Evolutionary conservation across 129 eudicot species (phyloP), one percentile per base, ranked within the genome.

Genomic region (Centrapalus pauciflorus): DNA sequence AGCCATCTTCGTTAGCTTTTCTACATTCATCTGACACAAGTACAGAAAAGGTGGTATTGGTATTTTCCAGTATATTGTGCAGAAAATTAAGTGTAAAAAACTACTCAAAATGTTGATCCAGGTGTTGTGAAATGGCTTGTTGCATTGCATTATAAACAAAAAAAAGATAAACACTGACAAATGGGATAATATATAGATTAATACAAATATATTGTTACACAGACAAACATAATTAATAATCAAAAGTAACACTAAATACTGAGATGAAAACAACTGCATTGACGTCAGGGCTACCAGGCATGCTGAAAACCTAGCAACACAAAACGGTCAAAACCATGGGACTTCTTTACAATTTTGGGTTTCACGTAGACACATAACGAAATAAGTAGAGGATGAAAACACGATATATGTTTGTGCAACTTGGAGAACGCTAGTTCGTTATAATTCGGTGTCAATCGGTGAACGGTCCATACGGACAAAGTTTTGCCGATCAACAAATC

Each of bases 1-100:
- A 34, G 89, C 95, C 95, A 86, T 86, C 89, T 86, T 86, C 89
- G 11, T 57, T 62, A 86, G 82, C 80, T 82, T 86, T 61, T 86
- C 95, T 48, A 80, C 86, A 72, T 86, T 83, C 95, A 86, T 86
- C 95, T 86, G 81, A 9, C 50, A 73, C 10, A 66, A 35, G 40
- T 0, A 35, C 19, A 55, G 7, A 55, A 69, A 25, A 32, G 1
- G n/a, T 10, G 20, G 9, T 38, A 26, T 17, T 43, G 41, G 13
- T 49, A 7, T 21, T 30, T 33, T 68, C 17, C 4, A 2, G 26
- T 24, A 54, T n/a, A 24, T 14, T 21, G 54, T 2, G 23, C 4
- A 25, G 7, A 23, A 67, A 30, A 34, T n/a, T n/a, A 7, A 34
- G n/a, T 24, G 35, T 23, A n/a, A n/a, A n/a, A n/a, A n/a, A n/a